A percentile compares a stretch with the other conserved stretches of the same genome.
Evolutionary conservation across 108 stramenopile genomes (phyloP).

Genomic region (Fragilariopsis cylindrus): DNA sequence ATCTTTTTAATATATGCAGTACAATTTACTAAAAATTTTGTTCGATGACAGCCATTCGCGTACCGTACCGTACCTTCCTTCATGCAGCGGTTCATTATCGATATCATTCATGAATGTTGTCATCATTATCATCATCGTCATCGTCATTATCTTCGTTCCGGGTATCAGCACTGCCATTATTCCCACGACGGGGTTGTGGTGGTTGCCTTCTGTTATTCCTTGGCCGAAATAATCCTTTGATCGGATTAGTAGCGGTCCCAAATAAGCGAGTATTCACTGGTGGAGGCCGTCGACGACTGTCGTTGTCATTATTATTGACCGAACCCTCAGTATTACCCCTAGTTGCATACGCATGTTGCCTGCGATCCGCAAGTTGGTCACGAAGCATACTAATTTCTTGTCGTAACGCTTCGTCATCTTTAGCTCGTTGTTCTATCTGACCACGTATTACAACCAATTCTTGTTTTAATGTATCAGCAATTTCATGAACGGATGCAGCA

Average conservation of each 20-base stretch:
- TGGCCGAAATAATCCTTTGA: neutral
- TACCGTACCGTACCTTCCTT: too few species aligned
- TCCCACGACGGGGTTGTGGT: too few species aligned
- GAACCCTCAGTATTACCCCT: neutral
- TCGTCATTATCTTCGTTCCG: too few species aligned
- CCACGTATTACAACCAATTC: conserved; percentile 27
- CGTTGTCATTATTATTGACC: neutral
- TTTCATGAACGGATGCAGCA: neutral
- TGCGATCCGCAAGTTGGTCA: conserved; percentile 26
- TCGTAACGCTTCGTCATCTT: conserved; percentile 35
- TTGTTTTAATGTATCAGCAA: conserved; percentile 22
- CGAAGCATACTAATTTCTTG: conserved; percentile 37
- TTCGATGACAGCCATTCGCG: too few species aligned
- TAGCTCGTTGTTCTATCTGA: conserved; percentile 27
- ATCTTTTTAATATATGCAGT: too few species aligned
- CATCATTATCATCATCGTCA: too few species aligned
- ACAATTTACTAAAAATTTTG: too few species aligned
- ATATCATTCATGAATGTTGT: too few species aligned
- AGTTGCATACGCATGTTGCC: neutral
- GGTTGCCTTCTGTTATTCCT: too few species aligned
- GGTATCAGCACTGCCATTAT: too few species aligned
- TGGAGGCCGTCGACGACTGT: neutral
- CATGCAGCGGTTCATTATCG: too few species aligned
- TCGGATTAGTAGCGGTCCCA: neutral
- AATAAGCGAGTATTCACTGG: neutral